phyloP scores from a whole-genome alignment of 768 basidiomycete species.

The Floccularia luteovirens region DNA sequence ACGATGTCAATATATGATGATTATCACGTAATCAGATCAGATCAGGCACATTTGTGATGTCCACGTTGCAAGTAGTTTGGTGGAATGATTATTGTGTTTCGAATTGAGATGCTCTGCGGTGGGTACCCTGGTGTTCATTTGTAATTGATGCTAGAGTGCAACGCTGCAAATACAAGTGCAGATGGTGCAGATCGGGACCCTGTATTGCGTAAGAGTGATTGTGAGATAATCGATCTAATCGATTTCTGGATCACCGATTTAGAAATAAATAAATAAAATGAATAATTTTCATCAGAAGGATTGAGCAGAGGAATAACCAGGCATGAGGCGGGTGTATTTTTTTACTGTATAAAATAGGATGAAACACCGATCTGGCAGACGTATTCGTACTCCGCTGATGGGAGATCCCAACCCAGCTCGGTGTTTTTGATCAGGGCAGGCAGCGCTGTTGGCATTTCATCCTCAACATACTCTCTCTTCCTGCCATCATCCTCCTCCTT shows the following conservation, averaged over 20 bases:
- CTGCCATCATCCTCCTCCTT: conserved; percentile 12
- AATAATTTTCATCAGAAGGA: neutral
- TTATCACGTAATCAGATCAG: no score
- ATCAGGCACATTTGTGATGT: no score
- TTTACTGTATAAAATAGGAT: conserved; percentile 4
- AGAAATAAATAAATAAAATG: neutral
- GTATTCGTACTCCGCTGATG: conserved; percentile 24
- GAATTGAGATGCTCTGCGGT: no score
- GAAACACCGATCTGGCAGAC: conserved; percentile 18
- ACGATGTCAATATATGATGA: no score
- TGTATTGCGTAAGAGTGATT: conserved; percentile 5
- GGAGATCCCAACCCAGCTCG: conserved; percentile 20
- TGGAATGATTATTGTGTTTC: no score
- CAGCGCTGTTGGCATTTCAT: conserved; percentile 10
- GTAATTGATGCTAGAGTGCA: no score
- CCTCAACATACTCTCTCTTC: conserved; percentile 10
- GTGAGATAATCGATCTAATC: conserved; percentile 15
- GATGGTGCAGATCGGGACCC: neutral
- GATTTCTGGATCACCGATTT: conserved; percentile 12
- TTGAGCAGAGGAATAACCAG: neutral
- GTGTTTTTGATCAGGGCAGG: conserved; percentile 10
- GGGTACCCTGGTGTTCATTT: no score
- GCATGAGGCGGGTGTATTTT: neutral
- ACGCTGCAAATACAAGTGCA: no score
- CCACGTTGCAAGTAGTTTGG: no score